Percentiles rank a stretch among this genome's conserved stretches.
Evolutionary conservation across 331 rosid species (phyloP).

Genomic region (Rhamnella rubrinervis): DNA sequence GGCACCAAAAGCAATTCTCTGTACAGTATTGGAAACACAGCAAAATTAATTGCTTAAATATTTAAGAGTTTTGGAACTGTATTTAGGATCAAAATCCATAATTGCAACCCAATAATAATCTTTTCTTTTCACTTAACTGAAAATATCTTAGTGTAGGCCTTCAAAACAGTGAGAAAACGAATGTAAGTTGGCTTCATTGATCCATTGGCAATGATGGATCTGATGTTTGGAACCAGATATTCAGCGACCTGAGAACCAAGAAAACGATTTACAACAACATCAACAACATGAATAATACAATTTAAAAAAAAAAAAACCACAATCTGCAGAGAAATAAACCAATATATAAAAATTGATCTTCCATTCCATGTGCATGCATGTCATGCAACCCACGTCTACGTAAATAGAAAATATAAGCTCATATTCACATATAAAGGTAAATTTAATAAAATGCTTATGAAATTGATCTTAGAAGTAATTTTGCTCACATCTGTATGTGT

Average conservation of each 20-base stretch:
- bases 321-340: neutral
- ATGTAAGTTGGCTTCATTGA: constrained; percentile 80
- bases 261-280: neutral
- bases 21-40: constrained; percentile 27
- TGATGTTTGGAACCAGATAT: constrained; percentile 74
- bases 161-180: constrained; percentile 85
- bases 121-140: constrained; percentile 54
- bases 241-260: constrained; percentile 74
- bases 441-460: too few species aligned
- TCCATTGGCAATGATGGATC: constrained; percentile 64
- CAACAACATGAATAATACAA: neutral
- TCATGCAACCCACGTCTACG: too few species aligned
- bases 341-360: too few species aligned
- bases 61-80: neutral
- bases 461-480: too few species aligned
- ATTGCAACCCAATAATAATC: neutral
- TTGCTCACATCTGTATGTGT: too few species aligned
- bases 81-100: neutral
- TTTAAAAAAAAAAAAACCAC: neutral
- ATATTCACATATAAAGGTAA: too few species aligned
- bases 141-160: constrained; percentile 90
- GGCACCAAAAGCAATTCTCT: constrained; percentile 95
- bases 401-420: too few species aligned
- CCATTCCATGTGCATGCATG: too few species aligned
- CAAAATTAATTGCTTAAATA: neutral